Conservation (phyloP, 352 stramenopile species). For the Phytopythium delawarense region DNA sequence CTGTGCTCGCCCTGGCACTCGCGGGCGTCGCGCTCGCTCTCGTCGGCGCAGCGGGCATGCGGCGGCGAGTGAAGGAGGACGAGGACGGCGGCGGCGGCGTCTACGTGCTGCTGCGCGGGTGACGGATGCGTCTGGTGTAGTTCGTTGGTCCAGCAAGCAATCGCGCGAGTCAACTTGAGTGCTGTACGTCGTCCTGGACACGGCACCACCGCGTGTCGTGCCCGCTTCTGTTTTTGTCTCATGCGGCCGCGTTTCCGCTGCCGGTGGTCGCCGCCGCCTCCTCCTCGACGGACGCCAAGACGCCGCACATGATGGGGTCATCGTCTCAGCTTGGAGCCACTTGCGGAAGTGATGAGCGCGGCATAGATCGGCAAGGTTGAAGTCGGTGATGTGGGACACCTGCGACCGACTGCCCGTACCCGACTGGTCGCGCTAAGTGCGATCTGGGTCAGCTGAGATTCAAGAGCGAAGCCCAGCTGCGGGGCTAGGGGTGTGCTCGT, state of each 20-base stretch:
- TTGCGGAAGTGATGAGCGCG: neutral
- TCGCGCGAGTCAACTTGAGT: no score
- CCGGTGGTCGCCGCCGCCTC: no score
- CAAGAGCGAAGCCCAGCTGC: neutral
- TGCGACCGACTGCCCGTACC: neutral
- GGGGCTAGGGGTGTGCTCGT: conserved; percentile 1
- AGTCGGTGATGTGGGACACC: conserved; percentile 2
- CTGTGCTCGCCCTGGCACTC: neutral
- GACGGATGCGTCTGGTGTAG: no score
- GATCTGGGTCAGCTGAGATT: conserved; percentile 1
- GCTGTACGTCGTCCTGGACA: no score
- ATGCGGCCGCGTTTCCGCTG: no score
- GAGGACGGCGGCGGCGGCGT: neutral
- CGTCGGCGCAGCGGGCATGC: neutral
- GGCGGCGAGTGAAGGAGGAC: neutral
- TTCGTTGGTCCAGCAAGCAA: no score
- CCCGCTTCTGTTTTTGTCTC: no score
- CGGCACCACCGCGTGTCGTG: no score
- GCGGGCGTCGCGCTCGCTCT: neutral
- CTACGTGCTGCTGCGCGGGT: neutral
- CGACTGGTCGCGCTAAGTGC: neutral
- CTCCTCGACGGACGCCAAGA: no score
- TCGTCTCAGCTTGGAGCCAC: neutral
- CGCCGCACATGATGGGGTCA: no score
- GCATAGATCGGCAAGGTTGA: neutral